Percentiles rank a stretch among this genome's conserved stretches.
Conservation (phyloP, 345 rosid species). For the Acer negundo region DNA sequence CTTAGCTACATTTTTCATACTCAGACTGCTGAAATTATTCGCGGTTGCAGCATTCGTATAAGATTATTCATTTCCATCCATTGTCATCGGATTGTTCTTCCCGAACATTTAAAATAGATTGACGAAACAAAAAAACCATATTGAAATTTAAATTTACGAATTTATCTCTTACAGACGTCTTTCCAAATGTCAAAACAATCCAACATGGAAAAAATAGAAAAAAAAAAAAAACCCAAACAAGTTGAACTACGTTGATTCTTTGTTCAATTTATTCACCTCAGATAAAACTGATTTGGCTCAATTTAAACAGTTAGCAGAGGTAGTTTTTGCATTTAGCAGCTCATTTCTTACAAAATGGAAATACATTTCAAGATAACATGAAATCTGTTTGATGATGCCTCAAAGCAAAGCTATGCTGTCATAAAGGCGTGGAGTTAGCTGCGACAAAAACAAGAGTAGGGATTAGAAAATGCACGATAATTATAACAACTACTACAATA, state of each 20-base stretch:
- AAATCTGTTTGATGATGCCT: neutral
- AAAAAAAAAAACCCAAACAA: too few species aligned
- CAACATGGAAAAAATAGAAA: neutral
- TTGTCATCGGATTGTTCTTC: neutral
- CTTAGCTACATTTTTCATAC: too few species aligned
- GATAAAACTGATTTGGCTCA: neutral
- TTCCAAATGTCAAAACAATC: neutral
- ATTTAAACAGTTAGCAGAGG: neutral
- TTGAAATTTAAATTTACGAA: too few species aligned
- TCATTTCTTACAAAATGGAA: neutral
- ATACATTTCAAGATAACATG: neutral
- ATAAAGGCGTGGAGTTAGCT: conserved; percentile 39
- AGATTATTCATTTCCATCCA: neutral
- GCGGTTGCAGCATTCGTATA: neutral
- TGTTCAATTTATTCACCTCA: neutral
- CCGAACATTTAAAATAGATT: too few species aligned
- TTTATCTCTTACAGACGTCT: neutral
- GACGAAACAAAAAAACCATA: too few species aligned
- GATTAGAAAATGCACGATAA: neutral
- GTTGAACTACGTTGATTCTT: neutral
- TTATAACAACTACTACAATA: neutral
- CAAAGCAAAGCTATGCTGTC: conserved; percentile 9
- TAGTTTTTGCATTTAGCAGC: conserved; percentile 8
- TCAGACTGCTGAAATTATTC: neutral
- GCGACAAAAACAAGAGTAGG: neutral